Base-by-base conservation (phyloP, 1,284 basidiomycete genomes). In the Vanrija humicola region DNA sequence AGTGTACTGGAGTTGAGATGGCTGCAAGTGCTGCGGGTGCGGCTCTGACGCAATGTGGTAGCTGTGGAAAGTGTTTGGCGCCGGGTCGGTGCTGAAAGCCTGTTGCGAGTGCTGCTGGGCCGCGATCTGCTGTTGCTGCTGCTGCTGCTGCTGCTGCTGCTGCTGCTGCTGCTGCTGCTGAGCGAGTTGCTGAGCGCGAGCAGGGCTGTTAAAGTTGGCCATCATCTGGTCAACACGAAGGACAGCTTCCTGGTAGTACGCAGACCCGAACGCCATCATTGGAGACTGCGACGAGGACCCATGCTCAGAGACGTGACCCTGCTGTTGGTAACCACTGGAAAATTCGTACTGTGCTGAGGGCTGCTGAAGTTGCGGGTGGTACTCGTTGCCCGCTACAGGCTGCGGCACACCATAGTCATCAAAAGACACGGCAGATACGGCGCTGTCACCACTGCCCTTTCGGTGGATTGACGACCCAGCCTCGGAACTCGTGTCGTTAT, bases 191-290 rank as follows among this genome's bases (percentile, higher is more conserved):
- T 19, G n/a, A 12, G 14, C 34, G 14, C 34, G 34, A 12, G 12
- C 34, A 5, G 34, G 34, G 34, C 12, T 34, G 34, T 34, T 34
- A 16, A 58, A 25, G 38, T 40, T 43, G 21, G 48, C 44, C 43
- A 58, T 54, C 52, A 58, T 34, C 42, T 58, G 52, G 52, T 47
- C 45, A 29, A 57, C 50, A 16, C 46, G 38, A 34, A 39, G 40
- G 10, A 53, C 46, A 12, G 34, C 34, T 34, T 34, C 42, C 12
- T 43, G 42, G 42, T 34, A 34, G 34, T 34, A 34, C 12, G 34
- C 34, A 5, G 34, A 34, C 34, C 34, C 34, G 14, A 34, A 34
- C 34, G 34, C 34, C 34, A 34, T 34, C 34, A 34, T 34, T 1
- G 34, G 34, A 5, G 34, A 34, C 14, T 34, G 34, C 34, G 34